Evolutionary conservation across 106 monocot genomes (phyloP).

Genomic region (Acanthochlamys bracteata): DNA sequence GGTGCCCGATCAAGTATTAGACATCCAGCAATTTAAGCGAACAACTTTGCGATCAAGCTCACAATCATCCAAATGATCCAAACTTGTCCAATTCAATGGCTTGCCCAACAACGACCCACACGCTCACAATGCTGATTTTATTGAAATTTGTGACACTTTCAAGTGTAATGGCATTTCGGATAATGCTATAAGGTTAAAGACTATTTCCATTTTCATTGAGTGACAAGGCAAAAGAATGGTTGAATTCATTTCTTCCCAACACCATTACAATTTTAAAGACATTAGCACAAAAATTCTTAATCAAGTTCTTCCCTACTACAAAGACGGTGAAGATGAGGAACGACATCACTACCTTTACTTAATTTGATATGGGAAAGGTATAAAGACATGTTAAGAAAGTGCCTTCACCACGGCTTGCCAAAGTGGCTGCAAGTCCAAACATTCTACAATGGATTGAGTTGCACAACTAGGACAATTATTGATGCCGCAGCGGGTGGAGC

Average conservation of each 20-base stretch:
- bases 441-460: background rate
- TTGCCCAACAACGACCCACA: background rate
- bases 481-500: conserved; percentile 1
- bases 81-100: background rate
- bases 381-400: conserved; percentile 5
- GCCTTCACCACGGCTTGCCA: conserved; percentile 2
- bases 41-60: background rate
- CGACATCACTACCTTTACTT: background rate
- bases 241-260: background rate
- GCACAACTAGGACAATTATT: background rate
- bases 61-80: background rate
- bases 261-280: background rate
- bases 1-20: background rate
- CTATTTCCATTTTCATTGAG: conserved; percentile 4
- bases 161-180: background rate
- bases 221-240: conserved; percentile 3
- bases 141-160: conserved; percentile 1
- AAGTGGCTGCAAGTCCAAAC: conserved; percentile 3
- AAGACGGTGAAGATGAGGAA: background rate
- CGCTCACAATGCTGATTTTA: background rate
- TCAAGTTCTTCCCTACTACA: background rate
- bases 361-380: conserved; percentile 5
- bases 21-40: background rate
- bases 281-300: background rate
- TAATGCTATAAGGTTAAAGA: background rate